Conservation (phyloP, 331 rosid species). For the Malus hybrid region DNA sequence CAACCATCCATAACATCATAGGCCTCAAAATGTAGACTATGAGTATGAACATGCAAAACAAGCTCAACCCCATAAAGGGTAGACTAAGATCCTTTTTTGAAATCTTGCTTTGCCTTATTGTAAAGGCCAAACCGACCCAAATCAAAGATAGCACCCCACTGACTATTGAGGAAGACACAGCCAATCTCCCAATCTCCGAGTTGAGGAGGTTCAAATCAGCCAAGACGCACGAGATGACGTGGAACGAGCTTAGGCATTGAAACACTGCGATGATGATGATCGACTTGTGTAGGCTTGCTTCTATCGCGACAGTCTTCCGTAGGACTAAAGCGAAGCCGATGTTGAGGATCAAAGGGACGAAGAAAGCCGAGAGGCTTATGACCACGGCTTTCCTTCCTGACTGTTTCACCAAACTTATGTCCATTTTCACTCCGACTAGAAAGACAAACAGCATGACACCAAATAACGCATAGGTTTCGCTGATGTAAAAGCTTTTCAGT, state of each 20-base stretch:
- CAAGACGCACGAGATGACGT: slow-evolving; percentile 27
- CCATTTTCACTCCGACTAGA: slow-evolving; percentile 42
- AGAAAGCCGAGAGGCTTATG: slow-evolving; percentile 23
- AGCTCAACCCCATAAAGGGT: background rate
- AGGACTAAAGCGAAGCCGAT: background rate
- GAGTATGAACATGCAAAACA: slow-evolving; percentile 9
- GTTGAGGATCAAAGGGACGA: slow-evolving; percentile 15
- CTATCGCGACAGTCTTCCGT: background rate
- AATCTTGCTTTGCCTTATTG: background rate
- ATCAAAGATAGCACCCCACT: slow-evolving; percentile 21
- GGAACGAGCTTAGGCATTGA: slow-evolving; percentile 38
- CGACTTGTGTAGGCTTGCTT: background rate
- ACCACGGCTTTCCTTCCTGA: slow-evolving; percentile 39
- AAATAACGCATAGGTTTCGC: slow-evolving; percentile 35
- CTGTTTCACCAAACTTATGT: slow-evolving; percentile 3
- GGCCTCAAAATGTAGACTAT: slow-evolving; percentile 25
- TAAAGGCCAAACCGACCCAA: background rate
- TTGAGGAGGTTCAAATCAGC: slow-evolving; percentile 52
- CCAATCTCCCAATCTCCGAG: slow-evolving; percentile 50
- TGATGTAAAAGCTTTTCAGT: slow-evolving; percentile 23
- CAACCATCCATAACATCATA: slow-evolving; percentile 38
- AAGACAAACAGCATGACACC: slow-evolving; percentile 47
- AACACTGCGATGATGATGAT: slow-evolving; percentile 7
- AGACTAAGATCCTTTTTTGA: background rate
- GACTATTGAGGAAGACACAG: slow-evolving; percentile 40